Percentiles rank a stretch among this genome's conserved stretches.
Conservation (phyloP, 1,284 basidiomycete species). For the Trametes polyzona region DNA sequence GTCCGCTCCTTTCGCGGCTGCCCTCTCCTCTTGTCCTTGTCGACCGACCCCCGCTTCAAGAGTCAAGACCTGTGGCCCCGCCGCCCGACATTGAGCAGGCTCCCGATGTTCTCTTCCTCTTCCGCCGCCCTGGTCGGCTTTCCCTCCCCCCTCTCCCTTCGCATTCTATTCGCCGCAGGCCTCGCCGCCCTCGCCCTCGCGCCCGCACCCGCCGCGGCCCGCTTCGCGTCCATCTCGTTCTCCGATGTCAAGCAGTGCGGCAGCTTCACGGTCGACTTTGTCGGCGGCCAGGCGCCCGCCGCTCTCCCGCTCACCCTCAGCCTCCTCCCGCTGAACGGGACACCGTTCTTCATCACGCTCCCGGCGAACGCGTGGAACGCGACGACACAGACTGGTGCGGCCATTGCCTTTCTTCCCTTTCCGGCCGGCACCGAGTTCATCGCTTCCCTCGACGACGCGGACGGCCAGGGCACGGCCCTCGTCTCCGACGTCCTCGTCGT, state of each 20-base stretch:
- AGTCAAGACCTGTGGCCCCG: neutral
- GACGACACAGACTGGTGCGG: slow-evolving; percentile 44
- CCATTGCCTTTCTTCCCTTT: slow-evolving; percentile 57
- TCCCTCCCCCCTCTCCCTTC: slow-evolving; percentile 26
- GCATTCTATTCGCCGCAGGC: slow-evolving; percentile 38
- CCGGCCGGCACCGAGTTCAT: slow-evolving; percentile 53
- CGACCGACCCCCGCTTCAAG: neutral
- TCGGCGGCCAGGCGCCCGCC: slow-evolving; percentile 40
- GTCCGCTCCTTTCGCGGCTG: slow-evolving; percentile 28
- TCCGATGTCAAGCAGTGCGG: slow-evolving; percentile 59
- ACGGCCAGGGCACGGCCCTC: slow-evolving; percentile 42
- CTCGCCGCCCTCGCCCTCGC: slow-evolving; percentile 43
- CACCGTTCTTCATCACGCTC: slow-evolving; percentile 52
- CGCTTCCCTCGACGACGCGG: slow-evolving; percentile 55
- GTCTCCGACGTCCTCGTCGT: slow-evolving; percentile 57
- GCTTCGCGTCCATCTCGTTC: slow-evolving; percentile 48
- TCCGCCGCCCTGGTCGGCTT: slow-evolving; percentile 40
- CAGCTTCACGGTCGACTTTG: slow-evolving; percentile 50
- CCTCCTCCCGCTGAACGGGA: slow-evolving; percentile 56
- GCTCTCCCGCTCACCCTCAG: slow-evolving; percentile 51
- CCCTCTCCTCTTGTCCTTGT: no score
- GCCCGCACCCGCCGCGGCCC: slow-evolving; percentile 47
- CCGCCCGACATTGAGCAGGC: slow-evolving; percentile 24
- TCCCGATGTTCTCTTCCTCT: slow-evolving; percentile 36
- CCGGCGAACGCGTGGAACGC: slow-evolving; percentile 42